Evolutionary conservation across 1,284 basidiomycete genomes (phyloP).

Genomic region (Austroboletus rostrupii): DNA sequence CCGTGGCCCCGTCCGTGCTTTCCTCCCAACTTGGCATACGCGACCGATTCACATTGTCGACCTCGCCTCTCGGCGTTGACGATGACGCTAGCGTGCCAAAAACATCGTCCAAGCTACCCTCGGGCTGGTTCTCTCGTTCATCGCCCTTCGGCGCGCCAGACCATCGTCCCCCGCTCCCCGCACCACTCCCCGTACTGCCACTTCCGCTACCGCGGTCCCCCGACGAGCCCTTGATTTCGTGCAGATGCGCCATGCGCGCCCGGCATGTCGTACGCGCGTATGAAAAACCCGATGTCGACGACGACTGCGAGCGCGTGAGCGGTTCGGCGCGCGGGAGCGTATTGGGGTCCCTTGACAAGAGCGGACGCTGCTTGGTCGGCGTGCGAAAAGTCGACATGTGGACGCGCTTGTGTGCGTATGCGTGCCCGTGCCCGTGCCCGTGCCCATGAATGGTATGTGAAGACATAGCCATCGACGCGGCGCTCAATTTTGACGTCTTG

Average conservation of each 20-base stretch:
- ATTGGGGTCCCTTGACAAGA: slow-evolving; percentile 16
- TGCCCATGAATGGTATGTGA: neutral
- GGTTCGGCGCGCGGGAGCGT: slow-evolving; percentile 20
- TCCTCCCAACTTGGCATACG: slow-evolving; percentile 9
- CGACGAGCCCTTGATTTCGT: slow-evolving; percentile 47
- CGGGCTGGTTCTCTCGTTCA: slow-evolving; percentile 11
- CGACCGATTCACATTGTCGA: neutral
- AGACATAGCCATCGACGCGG: neutral
- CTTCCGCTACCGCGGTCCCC: slow-evolving; percentile 11
- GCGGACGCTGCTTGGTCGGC: slow-evolving; percentile 20
- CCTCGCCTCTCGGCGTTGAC: neutral
- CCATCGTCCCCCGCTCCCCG: slow-evolving; percentile 3
- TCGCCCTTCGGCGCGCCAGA: slow-evolving; percentile 7
- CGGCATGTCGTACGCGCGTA: slow-evolving; percentile 42
- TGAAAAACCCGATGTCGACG: slow-evolving; percentile 24
- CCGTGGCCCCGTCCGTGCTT: slow-evolving; percentile 12
- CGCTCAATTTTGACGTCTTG: slow-evolving; percentile 2
- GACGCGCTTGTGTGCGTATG: slow-evolving; percentile 7
- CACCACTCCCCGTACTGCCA: neutral
- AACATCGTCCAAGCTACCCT: slow-evolving; percentile 9
- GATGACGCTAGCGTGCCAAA: slow-evolving; percentile 3
- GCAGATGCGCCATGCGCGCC: slow-evolving; percentile 69
- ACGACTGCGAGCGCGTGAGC: slow-evolving; percentile 23
- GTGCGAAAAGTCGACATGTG: slow-evolving; percentile 17
- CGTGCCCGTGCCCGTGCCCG: too few relatives aligned